Conservation (phyloP, 2,329 filamentous ascomycete genomes). For the Venturia aucupariae region DNA sequence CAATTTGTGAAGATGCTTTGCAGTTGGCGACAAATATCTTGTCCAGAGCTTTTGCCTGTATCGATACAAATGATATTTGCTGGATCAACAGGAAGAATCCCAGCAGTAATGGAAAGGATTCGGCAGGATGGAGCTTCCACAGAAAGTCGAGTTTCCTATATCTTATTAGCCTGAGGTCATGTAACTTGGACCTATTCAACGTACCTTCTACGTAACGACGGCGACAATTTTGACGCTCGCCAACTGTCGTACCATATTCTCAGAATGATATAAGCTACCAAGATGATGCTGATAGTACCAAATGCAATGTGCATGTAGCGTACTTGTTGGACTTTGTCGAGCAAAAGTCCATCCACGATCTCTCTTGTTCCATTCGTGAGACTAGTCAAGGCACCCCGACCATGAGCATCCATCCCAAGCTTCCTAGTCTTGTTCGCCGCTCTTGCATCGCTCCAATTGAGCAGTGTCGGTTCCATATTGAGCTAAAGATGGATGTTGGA, state of each 20-base stretch:
- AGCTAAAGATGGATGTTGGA: background rate
- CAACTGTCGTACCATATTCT: conserved; percentile 31
- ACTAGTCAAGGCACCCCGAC: background rate
- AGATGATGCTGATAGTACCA: conserved; percentile 29
- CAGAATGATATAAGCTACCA: conserved; percentile 27
- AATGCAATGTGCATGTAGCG: conserved; percentile 32
- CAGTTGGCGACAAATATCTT: conserved; percentile 29
- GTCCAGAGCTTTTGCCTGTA: conserved; percentile 30
- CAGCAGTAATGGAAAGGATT: conserved; percentile 32
- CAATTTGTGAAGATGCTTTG: conserved; percentile 27
- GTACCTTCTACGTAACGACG: conserved; percentile 26
- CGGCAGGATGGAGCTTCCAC: conserved; percentile 30
- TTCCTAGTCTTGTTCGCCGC: background rate
- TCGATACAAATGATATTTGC: conserved; percentile 29
- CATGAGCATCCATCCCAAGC: background rate
- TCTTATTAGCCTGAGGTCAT: conserved; percentile 14
- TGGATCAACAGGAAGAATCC: conserved; percentile 29
- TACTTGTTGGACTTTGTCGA: conserved; percentile 29
- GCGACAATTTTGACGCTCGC: conserved; percentile 26
- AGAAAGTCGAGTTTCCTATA: conserved; percentile 28
- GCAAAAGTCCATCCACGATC: conserved; percentile 27
- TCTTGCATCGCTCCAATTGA: background rate
- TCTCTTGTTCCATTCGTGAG: conserved; percentile 7
- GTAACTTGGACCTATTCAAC: conserved; percentile 13
- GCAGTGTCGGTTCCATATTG: background rate